phyloP scores from a whole-genome alignment of 73 alveolate genomes.

The Blepharisma japonicum region DNA sequence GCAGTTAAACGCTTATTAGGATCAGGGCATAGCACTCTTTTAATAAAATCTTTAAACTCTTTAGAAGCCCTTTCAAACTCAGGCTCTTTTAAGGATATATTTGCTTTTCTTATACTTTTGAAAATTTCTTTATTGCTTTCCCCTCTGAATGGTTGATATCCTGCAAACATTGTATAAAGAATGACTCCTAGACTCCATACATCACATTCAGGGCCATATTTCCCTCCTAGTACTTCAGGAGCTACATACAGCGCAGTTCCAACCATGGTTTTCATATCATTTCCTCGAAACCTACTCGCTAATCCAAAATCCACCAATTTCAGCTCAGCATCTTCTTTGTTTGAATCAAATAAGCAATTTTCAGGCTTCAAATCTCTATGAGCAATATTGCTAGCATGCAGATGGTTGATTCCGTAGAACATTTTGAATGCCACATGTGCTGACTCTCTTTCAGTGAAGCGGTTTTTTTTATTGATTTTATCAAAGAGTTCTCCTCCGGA shows the following conservation, averaged over 20 bases:
- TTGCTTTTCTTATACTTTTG: conserved; percentile 40
- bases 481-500: conserved; percentile 90
- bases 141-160: conserved; percentile 56
- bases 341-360: conserved; percentile 74
- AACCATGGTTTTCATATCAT: conserved; percentile 72
- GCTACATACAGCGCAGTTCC: conserved; percentile 81
- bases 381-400: conserved; percentile 80
- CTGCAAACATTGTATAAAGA: conserved; percentile 45
- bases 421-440: conserved; percentile 80
- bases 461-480: conserved; percentile 55
- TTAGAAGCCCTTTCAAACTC: conserved; percentile 49
- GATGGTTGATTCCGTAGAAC: conserved; percentile 73
- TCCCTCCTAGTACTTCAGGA: conserved; percentile 52
- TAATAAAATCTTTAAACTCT: conserved; percentile 51
- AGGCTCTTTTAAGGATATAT: conserved; percentile 39
- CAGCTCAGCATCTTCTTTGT: conserved; percentile 52
- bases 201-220: conserved; percentile 55
- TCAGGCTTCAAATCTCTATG: conserved; percentile 96
- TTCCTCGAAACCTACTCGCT: conserved; percentile 48
- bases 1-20: conserved; percentile 49
- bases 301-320: conserved; percentile 95
- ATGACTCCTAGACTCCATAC: conserved; percentile 61
- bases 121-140: conserved; percentile 44
- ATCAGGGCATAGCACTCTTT: conserved; percentile 45
- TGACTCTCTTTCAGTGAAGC: conserved; percentile 77